Conservation (phyloP, 306 rosid species). For the Arachis stenosperma region DNA sequence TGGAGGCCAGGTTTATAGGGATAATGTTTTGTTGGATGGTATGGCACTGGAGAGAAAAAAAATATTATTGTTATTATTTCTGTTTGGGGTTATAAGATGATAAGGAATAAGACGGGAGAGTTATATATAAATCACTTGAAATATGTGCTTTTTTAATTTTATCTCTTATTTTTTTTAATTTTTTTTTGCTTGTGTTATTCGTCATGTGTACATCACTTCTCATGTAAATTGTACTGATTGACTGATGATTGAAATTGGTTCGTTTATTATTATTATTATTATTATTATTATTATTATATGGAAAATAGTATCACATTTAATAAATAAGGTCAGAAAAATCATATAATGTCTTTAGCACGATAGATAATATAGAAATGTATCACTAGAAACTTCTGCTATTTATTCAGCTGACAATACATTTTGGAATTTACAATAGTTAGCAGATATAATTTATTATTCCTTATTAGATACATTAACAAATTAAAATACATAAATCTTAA, state of each 20-base stretch:
- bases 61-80: neutral
- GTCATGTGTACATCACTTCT: neutral
- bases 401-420: too few species aligned
- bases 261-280: too few species aligned
- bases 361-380: too few species aligned
- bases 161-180: neutral
- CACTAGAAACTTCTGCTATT: neutral
- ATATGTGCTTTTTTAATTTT: neutral
- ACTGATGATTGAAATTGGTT: neutral
- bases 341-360: neutral
- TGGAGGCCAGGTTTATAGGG: conserved; percentile 5
- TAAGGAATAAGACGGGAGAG: neutral
- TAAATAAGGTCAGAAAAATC: neutral
- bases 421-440: too few species aligned
- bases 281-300: too few species aligned
- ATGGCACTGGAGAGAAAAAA: neutral
- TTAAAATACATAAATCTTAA: too few species aligned
- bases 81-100: conserved; percentile 12
- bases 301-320: too few species aligned
- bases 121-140: neutral
- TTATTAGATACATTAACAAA: neutral
- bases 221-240: neutral
- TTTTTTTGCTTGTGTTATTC: neutral
- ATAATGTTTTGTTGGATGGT: neutral
- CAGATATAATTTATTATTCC: too few species aligned